Evolutionary conservation across 441 rosid species (phyloP).

Genomic region (Daphne laureola): DNA sequence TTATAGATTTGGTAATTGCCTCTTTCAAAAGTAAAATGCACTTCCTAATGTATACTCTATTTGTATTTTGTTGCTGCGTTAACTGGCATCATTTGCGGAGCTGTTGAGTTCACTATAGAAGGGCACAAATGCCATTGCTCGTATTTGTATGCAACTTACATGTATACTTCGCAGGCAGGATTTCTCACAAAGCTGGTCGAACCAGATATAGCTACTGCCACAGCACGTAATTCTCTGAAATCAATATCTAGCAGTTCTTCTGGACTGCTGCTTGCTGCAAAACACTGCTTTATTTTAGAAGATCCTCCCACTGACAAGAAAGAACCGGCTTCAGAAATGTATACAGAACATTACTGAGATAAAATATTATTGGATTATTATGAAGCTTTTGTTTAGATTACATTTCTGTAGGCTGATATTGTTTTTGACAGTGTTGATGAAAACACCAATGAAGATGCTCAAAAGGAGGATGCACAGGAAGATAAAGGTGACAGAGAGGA

Average conservation of each 20-base stretch:
- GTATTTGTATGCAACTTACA: too few relatives aligned
- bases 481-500: conserved; percentile 23
- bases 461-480: conserved; percentile 33
- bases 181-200: conserved; percentile 63
- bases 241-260: conserved; percentile 46
- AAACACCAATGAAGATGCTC: conserved; percentile 29
- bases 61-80: background rate
- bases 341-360: conserved; percentile 13
- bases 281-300: conserved; percentile 87
- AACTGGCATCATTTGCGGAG: too few relatives aligned
- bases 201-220: conserved; percentile 65
- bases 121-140: too few relatives aligned
- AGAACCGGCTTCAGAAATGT: conserved; percentile 54
- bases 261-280: conserved; percentile 63
- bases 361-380: background rate
- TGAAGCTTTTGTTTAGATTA: conserved; percentile 4
- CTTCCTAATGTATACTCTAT: too few relatives aligned
- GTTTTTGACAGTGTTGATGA: conserved; percentile 44
- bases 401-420: conserved; percentile 24
- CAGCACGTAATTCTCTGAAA: conserved; percentile 62
- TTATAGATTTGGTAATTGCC: too few relatives aligned
- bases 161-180: conserved; percentile 46
- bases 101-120: too few relatives aligned
- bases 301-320: conserved; percentile 70
- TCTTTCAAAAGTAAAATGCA: too few relatives aligned